Base-by-base conservation (phyloP, 345 rosid species). In the Noccaea bulbosa region DNA sequence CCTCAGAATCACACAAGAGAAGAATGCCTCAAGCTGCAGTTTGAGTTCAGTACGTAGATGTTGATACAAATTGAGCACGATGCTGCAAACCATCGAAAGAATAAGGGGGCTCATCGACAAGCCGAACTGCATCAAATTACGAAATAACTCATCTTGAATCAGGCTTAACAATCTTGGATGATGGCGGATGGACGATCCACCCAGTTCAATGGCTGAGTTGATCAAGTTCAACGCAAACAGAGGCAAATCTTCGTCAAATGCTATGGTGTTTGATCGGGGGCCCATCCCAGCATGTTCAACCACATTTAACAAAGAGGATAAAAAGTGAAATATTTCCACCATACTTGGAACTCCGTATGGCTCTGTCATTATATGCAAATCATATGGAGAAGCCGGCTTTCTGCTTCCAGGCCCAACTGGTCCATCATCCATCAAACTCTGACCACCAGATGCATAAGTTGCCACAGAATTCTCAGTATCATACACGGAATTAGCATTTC, bases 21-120 rank as follows among this genome's bases (percentile, higher is more conserved):
- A 94, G 89, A 94, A 94, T 65, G 99, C 99, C 83, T 94, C 98
- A 34, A 94, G 92, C 81, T 94, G 99, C 69, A 92, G 78, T 81
- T 92, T 94, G 62, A 94, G 85, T 75, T 94, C 98, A 62, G 88
- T 77, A 22, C 89, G 82, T 53, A 94, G 81, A 79, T 89, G 92
- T 64, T 91, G 91, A 81, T 94, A 94, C 75, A 94, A 82, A 83
- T 89, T 94, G 70, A 94, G 92, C 72, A 89, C 93, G 70, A 89
- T 91, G 83, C 98, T 88, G 75, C 90, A 91, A 22, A 87, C 99
- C 89, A 87, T 89, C 74, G 99, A 92, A 77, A 94, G 93, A 79
- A 94, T 92, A 70, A 91, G 92, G 35, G 99, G 92, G 77, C 97
- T 94, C 92, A 72, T 81, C 10, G 99, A 94, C 87, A 93, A 84